Conservation (phyloP, 768 basidiomycete genomes). For the Phylloporus sp. region DNA sequence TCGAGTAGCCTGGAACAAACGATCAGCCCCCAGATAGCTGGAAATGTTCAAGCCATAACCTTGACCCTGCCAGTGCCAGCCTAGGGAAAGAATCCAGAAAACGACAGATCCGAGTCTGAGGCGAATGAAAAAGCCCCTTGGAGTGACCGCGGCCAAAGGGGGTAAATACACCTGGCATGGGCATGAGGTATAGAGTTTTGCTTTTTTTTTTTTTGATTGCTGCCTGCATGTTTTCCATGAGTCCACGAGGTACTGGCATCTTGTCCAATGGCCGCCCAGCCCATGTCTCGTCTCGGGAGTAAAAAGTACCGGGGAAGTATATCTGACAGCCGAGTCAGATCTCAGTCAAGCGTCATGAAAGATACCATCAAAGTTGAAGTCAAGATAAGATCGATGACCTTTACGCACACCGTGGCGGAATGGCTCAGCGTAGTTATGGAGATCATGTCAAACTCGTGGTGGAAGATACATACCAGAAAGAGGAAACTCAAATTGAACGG, state of each 20-base stretch:
- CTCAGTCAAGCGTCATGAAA: slow-evolving; percentile 1
- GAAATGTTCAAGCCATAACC: not conserved
- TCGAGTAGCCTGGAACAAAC: not conserved
- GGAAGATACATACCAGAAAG: not conserved
- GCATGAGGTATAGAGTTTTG: slow-evolving; percentile 13
- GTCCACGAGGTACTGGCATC: slow-evolving; percentile 8
- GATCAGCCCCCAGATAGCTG: not conserved
- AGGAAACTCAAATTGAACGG: not conserved
- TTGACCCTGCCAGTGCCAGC: not conserved
- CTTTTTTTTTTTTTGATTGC: too few species aligned
- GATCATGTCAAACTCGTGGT: not conserved
- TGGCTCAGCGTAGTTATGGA: too few species aligned
- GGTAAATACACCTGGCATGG: slow-evolving; percentile 2
- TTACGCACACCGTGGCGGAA: too few species aligned
- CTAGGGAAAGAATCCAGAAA: not conserved
- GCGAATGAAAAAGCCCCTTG: not conserved
- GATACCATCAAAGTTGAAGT: not conserved
- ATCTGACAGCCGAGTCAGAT: not conserved
- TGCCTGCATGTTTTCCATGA: slow-evolving; percentile 18
- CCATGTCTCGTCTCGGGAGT: not conserved
- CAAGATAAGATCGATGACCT: slow-evolving; percentile 8
- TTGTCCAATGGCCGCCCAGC: not conserved
- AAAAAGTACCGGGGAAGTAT: not conserved
- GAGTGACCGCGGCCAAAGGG: not conserved
- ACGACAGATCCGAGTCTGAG: not conserved